These are phyloP conservation scores for Delonix regia DNA, from an alignment of 306 rosid genomes.

Conservation along the genomic window DNA sequence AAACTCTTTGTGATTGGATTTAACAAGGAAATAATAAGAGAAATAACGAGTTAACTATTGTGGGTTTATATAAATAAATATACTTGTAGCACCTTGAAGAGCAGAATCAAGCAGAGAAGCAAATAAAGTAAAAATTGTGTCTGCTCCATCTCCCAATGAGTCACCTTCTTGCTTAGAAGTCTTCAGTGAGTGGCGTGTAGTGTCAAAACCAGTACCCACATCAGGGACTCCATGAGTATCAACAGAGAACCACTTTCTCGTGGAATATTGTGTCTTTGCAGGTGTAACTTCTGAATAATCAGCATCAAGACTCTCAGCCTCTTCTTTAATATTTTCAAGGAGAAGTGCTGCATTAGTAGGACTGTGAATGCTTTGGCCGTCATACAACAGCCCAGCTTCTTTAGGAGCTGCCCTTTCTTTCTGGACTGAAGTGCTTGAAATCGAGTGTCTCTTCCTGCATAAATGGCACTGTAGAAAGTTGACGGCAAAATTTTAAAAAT, in stretches of 20 bases:
- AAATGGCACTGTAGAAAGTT: slow-evolving; percentile 23
- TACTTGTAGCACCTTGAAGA: slow-evolving; percentile 65
- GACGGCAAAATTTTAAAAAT: neutral
- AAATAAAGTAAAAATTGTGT: slow-evolving; percentile 59
- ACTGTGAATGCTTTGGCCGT: slow-evolving; percentile 77
- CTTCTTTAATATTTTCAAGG: slow-evolving; percentile 82
- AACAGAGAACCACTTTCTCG: slow-evolving; percentile 54
- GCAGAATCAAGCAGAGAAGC: slow-evolving; percentile 85
- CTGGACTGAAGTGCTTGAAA: slow-evolving; percentile 52
- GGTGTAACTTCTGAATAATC: slow-evolving; percentile 53
- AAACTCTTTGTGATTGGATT: neutral
- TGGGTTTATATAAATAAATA: slow-evolving; percentile 15
- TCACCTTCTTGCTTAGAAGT: slow-evolving; percentile 70
- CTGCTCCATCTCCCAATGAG: slow-evolving; percentile 62
- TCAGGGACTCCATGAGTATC: slow-evolving; percentile 56
- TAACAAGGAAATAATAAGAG: slow-evolving; percentile 15
- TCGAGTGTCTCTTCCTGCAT: slow-evolving; percentile 74
- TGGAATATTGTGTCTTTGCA: slow-evolving; percentile 48
- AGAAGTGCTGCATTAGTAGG: slow-evolving; percentile 86
- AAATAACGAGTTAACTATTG: neutral
- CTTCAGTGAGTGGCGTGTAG: slow-evolving; percentile 58
- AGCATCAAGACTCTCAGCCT: slow-evolving; percentile 60
- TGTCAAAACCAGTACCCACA: slow-evolving; percentile 52
- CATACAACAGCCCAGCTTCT: slow-evolving; percentile 61
- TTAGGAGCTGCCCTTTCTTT: slow-evolving; percentile 57